A percentile compares a stretch with the other conserved stretches of the same genome.
Evolutionary conservation across 257 asterid species (phyloP).

Genomic region (Solanum gandarillasii): DNA sequence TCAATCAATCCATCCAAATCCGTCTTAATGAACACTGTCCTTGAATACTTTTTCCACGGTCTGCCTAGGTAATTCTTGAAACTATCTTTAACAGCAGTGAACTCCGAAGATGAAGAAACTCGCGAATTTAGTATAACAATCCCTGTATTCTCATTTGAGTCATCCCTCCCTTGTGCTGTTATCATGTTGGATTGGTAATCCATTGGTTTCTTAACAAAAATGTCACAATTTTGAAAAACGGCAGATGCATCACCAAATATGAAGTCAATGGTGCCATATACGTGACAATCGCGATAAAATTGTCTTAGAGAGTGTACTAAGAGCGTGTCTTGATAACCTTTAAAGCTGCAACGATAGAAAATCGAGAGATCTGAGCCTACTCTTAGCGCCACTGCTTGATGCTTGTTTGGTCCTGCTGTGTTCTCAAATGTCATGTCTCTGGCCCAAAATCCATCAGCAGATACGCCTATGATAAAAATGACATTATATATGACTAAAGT

Average conservation of each 20-base stretch:
- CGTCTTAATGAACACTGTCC: constrained; percentile 40
- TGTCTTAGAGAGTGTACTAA: constrained; percentile 46
- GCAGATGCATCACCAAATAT: constrained; percentile 58
- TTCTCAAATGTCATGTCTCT: constrained; percentile 71
- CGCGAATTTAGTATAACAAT: constrained; percentile 39
- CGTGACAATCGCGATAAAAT: constrained; percentile 57
- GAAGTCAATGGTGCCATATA: constrained; percentile 59
- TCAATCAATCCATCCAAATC: constrained; percentile 45
- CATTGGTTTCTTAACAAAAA: constrained; percentile 43
- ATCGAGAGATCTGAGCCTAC: constrained; percentile 38
- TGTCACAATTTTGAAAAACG: constrained; percentile 49
- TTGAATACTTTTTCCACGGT: constrained; percentile 60
- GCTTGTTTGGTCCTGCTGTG: constrained; percentile 51
- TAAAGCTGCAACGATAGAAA: constrained; percentile 53
- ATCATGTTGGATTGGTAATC: constrained; percentile 43
- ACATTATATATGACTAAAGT: neutral
- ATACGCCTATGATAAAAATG: constrained; percentile 21
- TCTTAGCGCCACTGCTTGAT: constrained; percentile 64
- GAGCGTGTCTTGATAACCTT: constrained; percentile 70
- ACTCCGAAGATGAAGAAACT: constrained; percentile 26
- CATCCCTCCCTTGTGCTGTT: constrained; percentile 55
- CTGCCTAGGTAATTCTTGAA: constrained; percentile 47
- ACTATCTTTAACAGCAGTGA: constrained; percentile 11
- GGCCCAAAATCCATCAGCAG: constrained; percentile 65
- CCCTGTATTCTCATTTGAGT: constrained; percentile 45